phyloP scores from a whole-genome alignment of 1,284 basidiomycete genomes.

The Pseudozyma pruni region DNA sequence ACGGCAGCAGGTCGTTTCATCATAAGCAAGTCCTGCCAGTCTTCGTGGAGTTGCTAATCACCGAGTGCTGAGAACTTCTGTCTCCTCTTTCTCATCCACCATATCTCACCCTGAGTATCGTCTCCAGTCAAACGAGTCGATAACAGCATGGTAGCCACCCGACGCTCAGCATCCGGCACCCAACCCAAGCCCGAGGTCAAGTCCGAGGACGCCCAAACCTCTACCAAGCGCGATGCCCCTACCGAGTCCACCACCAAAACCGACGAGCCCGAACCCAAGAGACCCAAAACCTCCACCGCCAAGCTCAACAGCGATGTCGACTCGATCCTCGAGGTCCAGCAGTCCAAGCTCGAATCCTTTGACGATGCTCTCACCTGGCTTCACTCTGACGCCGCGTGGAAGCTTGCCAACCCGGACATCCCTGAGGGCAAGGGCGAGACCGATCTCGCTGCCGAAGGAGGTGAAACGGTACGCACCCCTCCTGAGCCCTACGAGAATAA shows the following conservation, averaged over 20 bases:
- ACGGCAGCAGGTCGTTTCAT: too few species aligned
- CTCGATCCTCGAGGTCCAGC: slow-evolving; percentile 41
- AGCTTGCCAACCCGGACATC: slow-evolving; percentile 29
- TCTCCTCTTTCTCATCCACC: neutral
- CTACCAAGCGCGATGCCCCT: slow-evolving; percentile 7
- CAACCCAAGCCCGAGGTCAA: slow-evolving; percentile 10
- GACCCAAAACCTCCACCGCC: slow-evolving; percentile 24
- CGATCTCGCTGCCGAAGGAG: slow-evolving; percentile 29
- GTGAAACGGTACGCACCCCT: slow-evolving; percentile 21
- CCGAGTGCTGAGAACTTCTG: too few species aligned
- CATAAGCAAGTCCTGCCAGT: neutral
- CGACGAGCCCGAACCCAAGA: slow-evolving; percentile 30
- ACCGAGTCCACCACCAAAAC: too few species aligned
- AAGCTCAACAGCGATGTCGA: slow-evolving; percentile 10
- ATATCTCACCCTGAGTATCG: neutral
- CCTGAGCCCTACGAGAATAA: slow-evolving; percentile 36
- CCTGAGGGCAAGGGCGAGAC: slow-evolving; percentile 31
- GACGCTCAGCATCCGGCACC: slow-evolving; percentile 21
- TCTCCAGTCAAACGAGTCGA: neutral
- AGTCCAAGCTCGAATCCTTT: slow-evolving; percentile 36
- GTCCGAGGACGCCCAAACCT: slow-evolving; percentile 3
- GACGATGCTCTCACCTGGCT: slow-evolving; percentile 39
- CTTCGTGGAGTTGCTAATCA: too few species aligned
- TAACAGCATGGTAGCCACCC: slow-evolving; percentile 35
- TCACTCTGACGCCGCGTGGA: slow-evolving; percentile 28